Conservation (phyloP, 169 alveolate genomes). For the Blepharisma undulans region DNA sequence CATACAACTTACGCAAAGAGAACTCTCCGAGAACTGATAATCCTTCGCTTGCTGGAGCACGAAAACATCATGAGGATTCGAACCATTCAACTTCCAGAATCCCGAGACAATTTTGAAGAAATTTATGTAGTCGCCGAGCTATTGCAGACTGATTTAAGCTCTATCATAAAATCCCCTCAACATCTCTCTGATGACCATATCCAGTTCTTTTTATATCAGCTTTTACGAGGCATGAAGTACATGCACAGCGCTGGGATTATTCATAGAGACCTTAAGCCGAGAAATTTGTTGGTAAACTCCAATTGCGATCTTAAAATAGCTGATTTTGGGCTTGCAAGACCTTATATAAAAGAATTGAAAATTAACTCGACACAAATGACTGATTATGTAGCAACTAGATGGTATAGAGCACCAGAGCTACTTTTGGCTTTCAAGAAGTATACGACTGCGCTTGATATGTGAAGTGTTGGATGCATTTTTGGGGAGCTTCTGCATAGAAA, state of each 20-base stretch:
- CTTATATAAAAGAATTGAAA: slow-evolving; percentile 58
- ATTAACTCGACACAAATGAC: slow-evolving; percentile 71
- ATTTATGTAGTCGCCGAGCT: slow-evolving; percentile 74
- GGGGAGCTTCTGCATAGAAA: slow-evolving; percentile 84
- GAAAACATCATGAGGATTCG: slow-evolving; percentile 69
- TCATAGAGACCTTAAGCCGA: slow-evolving; percentile 82
- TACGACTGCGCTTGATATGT: slow-evolving; percentile 77
- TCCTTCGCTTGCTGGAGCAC: slow-evolving; percentile 71
- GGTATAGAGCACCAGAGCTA: slow-evolving; percentile 90
- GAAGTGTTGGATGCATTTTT: slow-evolving; percentile 90
- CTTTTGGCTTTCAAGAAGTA: slow-evolving; percentile 77
- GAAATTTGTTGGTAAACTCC: slow-evolving; percentile 71
- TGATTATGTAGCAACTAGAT: slow-evolving; percentile 85
- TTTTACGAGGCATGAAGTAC: slow-evolving; percentile 77
- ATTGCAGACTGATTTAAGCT: slow-evolving; percentile 84
- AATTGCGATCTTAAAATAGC: slow-evolving; percentile 81
- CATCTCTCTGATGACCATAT: slow-evolving; percentile 74
- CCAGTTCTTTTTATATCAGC: slow-evolving; percentile 73
- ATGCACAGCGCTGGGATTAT: slow-evolving; percentile 76
- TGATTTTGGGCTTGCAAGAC: slow-evolving; percentile 83
- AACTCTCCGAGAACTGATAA: slow-evolving; percentile 77
- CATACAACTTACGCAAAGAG: slow-evolving; percentile 80
- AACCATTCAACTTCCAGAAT: slow-evolving; percentile 63
- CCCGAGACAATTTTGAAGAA: slow-evolving; percentile 65
- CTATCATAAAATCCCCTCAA: slow-evolving; percentile 67